A percentile compares a stretch with the other conserved stretches of the same genome.
Conservation (phyloP, 2,329 filamentous ascomycete genomes). For the Pseudonectria foliicola region DNA sequence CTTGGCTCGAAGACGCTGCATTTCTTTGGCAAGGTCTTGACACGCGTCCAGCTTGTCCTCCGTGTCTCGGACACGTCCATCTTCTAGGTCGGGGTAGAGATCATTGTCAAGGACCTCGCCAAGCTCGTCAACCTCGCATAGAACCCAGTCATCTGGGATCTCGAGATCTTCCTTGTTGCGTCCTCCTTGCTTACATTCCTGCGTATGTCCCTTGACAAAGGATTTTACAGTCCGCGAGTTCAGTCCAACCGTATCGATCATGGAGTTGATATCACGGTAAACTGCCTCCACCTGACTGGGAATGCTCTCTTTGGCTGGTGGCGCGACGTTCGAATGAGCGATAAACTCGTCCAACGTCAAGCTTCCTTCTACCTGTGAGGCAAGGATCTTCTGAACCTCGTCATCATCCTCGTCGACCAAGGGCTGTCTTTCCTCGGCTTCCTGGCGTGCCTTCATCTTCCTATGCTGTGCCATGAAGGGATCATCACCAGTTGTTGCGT, state of each 20-base stretch:
- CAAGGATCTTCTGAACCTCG: slow-evolving; percentile 55
- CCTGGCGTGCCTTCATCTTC: slow-evolving; percentile 45
- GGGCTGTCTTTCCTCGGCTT: slow-evolving; percentile 49
- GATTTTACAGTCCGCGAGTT: slow-evolving; percentile 63
- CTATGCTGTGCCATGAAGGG: slow-evolving; percentile 43
- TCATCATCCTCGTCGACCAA: slow-evolving; percentile 65
- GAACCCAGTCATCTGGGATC: slow-evolving; percentile 59
- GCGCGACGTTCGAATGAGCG: slow-evolving; percentile 48
- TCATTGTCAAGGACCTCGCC: slow-evolving; percentile 55
- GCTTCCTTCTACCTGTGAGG: slow-evolving; percentile 53
- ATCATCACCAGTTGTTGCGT: slow-evolving; percentile 32
- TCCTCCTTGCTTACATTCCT: slow-evolving; percentile 43
- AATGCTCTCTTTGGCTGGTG: slow-evolving; percentile 48
- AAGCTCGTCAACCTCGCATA: slow-evolving; percentile 70
- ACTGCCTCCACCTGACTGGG: slow-evolving; percentile 58
- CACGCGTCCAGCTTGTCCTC: slow-evolving; percentile 62
- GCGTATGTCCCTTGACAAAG: slow-evolving; percentile 61
- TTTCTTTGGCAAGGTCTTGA: slow-evolving; percentile 60
- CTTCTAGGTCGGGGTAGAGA: slow-evolving; percentile 57
- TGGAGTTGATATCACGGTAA: slow-evolving; percentile 80
- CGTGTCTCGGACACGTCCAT: slow-evolving; percentile 61
- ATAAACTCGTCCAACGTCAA: slow-evolving; percentile 61
- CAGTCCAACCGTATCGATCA: slow-evolving; percentile 87
- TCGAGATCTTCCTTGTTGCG: slow-evolving; percentile 64
- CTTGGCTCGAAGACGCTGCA: slow-evolving; percentile 64